Conservation (phyloP, 768 basidiomycete species). For the Hericium alpestre region DNA sequence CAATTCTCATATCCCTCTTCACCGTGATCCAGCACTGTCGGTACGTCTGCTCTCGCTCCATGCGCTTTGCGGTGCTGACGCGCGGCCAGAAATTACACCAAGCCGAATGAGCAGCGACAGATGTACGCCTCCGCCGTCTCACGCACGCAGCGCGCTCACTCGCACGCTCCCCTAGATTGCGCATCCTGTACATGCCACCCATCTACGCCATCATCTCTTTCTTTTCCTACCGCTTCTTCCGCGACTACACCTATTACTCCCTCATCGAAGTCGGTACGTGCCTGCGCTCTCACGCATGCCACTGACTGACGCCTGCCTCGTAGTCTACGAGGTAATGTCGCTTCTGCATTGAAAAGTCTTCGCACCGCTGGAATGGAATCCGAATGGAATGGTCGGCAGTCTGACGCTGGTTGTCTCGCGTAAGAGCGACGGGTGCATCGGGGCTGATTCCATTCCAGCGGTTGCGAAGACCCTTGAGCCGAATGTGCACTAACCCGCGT, state of each 20-base stretch:
- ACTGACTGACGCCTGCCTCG: constrained; percentile 36
- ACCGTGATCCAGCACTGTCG: constrained; percentile 53
- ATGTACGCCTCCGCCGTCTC: constrained; percentile 34
- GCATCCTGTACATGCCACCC: constrained; percentile 77
- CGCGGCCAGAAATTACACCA: constrained; percentile 53
- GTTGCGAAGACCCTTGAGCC: no score
- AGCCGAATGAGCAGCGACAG: constrained; percentile 67
- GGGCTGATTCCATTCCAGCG: no score
- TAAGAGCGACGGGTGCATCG: no score
- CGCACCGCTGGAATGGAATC: no score
- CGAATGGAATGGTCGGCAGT: no score
- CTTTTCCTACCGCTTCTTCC: constrained; percentile 77
- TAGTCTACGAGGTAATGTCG: constrained; percentile 34
- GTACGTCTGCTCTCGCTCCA: constrained; percentile 26
- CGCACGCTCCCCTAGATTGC: constrained; percentile 34
- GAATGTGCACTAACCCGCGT: no score
- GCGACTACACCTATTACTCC: constrained; percentile 58
- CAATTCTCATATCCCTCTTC: constrained; percentile 46
- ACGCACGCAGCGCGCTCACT: neutral
- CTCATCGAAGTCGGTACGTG: constrained; percentile 39
- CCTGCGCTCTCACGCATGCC: constrained; percentile 26
- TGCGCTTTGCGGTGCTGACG: neutral
- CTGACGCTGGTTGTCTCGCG: no score
- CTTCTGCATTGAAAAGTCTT: neutral
- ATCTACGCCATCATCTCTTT: constrained; percentile 78